Percentiles rank a stretch among this genome's conserved stretches.
Conservation (phyloP, 257 asterid genomes). For the Perilla frutescens region DNA sequence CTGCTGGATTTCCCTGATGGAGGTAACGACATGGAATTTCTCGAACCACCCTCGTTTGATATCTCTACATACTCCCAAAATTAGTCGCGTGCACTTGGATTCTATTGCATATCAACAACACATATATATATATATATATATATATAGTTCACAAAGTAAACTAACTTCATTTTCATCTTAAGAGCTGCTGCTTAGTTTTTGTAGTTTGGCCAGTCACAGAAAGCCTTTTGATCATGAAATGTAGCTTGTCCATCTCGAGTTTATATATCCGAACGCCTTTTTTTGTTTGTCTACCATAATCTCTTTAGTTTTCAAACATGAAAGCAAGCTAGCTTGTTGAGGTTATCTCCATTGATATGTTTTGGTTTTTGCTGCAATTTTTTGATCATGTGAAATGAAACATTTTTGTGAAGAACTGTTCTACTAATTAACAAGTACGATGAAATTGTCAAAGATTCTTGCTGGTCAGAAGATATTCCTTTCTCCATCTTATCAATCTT, state of each 20-base stretch:
- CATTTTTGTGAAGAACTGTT: too few relatives aligned
- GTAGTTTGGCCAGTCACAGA: too few relatives aligned
- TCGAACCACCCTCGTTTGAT: conserved; percentile 39
- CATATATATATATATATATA: background rate
- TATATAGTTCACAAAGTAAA: conserved; percentile 16
- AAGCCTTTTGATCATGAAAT: too few relatives aligned
- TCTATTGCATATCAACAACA: too few relatives aligned
- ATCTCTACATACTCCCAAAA: conserved; percentile 44
- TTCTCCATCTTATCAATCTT: background rate
- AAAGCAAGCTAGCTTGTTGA: background rate
- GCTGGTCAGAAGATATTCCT: background rate
- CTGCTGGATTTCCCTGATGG: conserved; percentile 51
- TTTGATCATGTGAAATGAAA: too few relatives aligned
- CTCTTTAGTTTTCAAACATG: background rate
- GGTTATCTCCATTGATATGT: too few relatives aligned
- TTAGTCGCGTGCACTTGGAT: conserved; percentile 7
- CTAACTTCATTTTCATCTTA: conserved; percentile 16
- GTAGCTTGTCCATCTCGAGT: background rate
- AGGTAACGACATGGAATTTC: conserved; percentile 50
- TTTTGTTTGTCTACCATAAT: background rate
- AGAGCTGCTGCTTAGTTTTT: conserved; percentile 14
- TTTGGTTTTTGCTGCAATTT: background rate
- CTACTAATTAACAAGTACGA: too few relatives aligned
- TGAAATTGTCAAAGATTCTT: too few relatives aligned
- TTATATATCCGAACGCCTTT: background rate